Base-by-base conservation (phyloP, 371 early-diverging fungal species). In the Globomyces sp. region DNA sequence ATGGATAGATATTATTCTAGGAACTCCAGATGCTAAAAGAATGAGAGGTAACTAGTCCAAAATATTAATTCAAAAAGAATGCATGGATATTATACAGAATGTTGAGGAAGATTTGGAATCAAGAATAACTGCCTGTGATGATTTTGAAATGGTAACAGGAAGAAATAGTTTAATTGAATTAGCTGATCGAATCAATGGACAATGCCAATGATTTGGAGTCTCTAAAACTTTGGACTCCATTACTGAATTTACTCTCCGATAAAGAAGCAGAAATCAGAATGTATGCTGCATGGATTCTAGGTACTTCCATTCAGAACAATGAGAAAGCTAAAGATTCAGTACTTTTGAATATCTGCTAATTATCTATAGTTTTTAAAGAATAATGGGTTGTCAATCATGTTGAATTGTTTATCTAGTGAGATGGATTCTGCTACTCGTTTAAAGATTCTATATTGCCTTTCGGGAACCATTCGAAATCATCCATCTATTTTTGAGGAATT, bases 231-330 rank as follows among this genome's bases (percentile, higher is more conserved):
- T 98, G 97, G 96, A 84, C 85, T 47, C 85, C 86, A 6, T 73
- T 98, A 13, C 64, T 95, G 51, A 74, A 73, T 3, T 69, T 91
- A 58, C 11, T 46, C 5, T 48, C 55, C 1, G 77, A 82, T 49
- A 59, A 75, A 34, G 84, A 89, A 55, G 74, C 81, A 0, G 74
- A 75, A 57, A 70, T 95, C 13, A 86, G 94, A 46, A 82, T 82
- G 64, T 89, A 86, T 42, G 87, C 88, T 2, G 88, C 89, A 43
- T 98, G 96, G 97, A 90, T 93, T 1, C 83, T 91, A 58, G 95
- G 93, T 2, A 98, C 97, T 1, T 90, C 93, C 1, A 87, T 95
- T 3, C 95, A 96, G 74, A 94, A 98, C 79, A 96, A 98, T 72
- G 86, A 87, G 36, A 76, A 82, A 50, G 90, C 95, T 1, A 95